phyloP scores from a whole-genome alignment of 1,139 yeast species.

The Casaregolazyma lundiana region DNA sequence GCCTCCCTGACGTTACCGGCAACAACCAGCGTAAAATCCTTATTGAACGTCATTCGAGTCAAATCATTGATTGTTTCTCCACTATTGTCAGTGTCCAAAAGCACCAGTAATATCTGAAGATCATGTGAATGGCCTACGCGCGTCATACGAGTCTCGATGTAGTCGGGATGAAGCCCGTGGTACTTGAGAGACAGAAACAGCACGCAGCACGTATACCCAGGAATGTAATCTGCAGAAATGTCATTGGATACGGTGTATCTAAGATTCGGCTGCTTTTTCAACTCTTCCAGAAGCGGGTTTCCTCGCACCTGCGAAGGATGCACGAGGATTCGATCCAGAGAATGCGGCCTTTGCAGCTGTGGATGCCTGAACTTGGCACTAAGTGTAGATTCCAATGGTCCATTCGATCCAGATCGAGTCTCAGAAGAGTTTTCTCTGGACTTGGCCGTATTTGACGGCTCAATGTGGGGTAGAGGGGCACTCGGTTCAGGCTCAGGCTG shows the following conservation, averaged over 20 bases:
- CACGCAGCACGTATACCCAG: slow-evolving; percentile 63
- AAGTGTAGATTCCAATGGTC: neutral
- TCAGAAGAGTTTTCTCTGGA: neutral
- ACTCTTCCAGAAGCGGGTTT: slow-evolving; percentile 50
- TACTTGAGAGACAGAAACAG: slow-evolving; percentile 71
- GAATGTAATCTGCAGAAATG: slow-evolving; percentile 53
- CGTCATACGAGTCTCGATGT: slow-evolving; percentile 65
- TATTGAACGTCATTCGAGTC: slow-evolving; percentile 64
- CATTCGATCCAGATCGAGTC: neutral
- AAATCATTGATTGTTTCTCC: slow-evolving; percentile 65
- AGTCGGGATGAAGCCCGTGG: slow-evolving; percentile 84
- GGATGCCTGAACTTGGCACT: slow-evolving; percentile 6
- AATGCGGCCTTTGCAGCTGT: slow-evolving; percentile 14
- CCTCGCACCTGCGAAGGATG: slow-evolving; percentile 51
- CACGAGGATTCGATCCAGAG: slow-evolving; percentile 38
- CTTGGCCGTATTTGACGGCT: neutral
- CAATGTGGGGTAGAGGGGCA: too few species aligned
- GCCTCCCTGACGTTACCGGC: slow-evolving; percentile 88
- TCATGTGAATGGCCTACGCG: slow-evolving; percentile 47
- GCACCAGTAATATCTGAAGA: slow-evolving; percentile 61
- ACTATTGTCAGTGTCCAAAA: slow-evolving; percentile 74
- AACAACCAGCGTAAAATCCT: slow-evolving; percentile 59
- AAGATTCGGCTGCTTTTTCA: slow-evolving; percentile 41
- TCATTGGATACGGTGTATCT: slow-evolving; percentile 40
- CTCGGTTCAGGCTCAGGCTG: too few species aligned